Evolutionary conservation across 345 rosid genomes (phyloP).

Genomic region (Brassica napus): DNA sequence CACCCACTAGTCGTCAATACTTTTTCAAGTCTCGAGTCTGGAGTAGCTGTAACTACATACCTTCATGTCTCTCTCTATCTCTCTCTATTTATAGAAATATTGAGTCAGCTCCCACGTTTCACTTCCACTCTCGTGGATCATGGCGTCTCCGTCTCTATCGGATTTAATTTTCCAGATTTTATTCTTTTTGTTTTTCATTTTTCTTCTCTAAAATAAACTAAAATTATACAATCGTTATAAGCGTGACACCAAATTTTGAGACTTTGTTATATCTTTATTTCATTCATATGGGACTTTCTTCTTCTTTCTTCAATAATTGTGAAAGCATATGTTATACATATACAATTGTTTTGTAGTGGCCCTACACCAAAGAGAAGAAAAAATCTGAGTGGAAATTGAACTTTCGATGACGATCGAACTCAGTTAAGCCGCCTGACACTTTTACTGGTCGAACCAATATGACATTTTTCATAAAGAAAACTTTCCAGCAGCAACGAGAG

Average conservation of each 20-base stretch:
- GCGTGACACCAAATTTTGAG: conserved; percentile 1
- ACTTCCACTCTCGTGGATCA: conserved; percentile 5
- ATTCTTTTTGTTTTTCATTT: neutral
- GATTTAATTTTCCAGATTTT: neutral
- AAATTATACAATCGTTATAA: neutral
- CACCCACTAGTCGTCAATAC: neutral
- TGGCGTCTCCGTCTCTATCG: conserved; percentile 22
- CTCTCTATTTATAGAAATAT: conserved; percentile 8
- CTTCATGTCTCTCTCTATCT: neutral
- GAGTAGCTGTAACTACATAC: neutral
- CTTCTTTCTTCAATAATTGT: neutral
- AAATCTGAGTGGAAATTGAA: neutral
- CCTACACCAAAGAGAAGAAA: neutral
- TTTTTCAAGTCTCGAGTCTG: neutral
- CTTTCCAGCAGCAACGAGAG: neutral
- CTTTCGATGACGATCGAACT: neutral
- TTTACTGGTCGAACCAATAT: neutral
- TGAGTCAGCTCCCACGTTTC: conserved; percentile 35
- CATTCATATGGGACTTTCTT: neutral
- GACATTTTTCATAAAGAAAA: neutral
- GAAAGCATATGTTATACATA: neutral
- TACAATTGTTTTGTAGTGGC: neutral
- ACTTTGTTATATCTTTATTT: neutral
- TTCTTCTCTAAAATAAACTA: neutral
- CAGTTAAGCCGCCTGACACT: neutral